These are phyloP conservation scores for Castanea mollissima DNA, from an alignment of 306 rosid genomes.

Conservation along the genomic window DNA sequence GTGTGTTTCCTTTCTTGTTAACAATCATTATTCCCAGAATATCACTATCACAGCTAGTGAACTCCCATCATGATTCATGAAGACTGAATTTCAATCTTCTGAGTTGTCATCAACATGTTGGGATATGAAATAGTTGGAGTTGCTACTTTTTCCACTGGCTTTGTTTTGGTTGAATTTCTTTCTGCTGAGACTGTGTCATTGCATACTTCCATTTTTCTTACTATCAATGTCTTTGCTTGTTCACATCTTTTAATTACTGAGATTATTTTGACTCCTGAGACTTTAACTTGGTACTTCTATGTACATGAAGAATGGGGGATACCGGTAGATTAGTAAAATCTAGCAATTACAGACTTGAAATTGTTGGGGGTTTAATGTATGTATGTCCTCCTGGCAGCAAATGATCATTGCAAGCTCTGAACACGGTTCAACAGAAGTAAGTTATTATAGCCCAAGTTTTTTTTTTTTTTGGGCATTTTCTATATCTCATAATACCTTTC, in stretches of 20 bases:
- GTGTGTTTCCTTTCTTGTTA: constrained; percentile 2
- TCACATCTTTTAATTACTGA: neutral
- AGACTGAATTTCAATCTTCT: constrained; percentile 4
- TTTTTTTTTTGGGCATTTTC: neutral
- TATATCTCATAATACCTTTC: neutral
- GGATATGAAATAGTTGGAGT: neutral
- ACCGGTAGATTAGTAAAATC: constrained; percentile 6
- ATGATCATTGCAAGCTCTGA: constrained; percentile 36
- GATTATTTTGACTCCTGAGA: constrained; percentile 6
- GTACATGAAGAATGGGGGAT: constrained; percentile 10
- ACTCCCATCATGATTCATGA: constrained; percentile 6
- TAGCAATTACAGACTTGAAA: neutral
- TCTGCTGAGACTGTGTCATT: neutral
- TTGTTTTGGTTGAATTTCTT: neutral
- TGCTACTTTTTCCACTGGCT: neutral
- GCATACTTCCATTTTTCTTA: constrained; percentile 13
- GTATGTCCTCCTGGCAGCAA: constrained; percentile 38
- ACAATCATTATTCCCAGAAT: neutral
- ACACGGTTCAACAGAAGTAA: constrained; percentile 24
- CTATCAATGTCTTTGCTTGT: neutral
- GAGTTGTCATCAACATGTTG: neutral
- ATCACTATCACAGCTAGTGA: constrained; percentile 3
- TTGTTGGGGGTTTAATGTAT: constrained; percentile 13
- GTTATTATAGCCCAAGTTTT: constrained; percentile 7
- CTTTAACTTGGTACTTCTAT: constrained; percentile 3